These are phyloP conservation scores for Cornus florida DNA, from an alignment of 148 eudicot genomes.

Conservation along the genomic window DNA sequence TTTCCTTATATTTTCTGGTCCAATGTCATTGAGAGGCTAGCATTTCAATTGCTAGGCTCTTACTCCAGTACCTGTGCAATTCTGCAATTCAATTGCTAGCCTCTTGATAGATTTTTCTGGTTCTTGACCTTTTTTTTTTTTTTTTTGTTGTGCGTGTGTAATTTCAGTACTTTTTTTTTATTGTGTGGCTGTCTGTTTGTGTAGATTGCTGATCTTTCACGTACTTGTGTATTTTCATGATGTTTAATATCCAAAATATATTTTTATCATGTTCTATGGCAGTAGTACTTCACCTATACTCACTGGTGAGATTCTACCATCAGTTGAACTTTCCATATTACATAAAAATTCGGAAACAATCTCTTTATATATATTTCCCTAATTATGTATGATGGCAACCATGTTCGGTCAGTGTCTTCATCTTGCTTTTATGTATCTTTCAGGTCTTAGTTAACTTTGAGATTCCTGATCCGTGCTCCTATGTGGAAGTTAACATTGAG, in stretches of 20 bases:
- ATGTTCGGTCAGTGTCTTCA: neutral
- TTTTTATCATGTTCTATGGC: neutral
- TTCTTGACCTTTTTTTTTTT: too few relatives aligned
- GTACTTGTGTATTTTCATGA: neutral
- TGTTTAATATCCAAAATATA: neutral
- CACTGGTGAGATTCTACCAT: neutral
- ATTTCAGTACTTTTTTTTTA: neutral
- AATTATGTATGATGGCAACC: neutral
- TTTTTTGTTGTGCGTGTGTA: neutral
- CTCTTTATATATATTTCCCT: too few relatives aligned
- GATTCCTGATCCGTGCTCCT: constrained; percentile 88
- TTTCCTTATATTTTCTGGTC: too few relatives aligned
- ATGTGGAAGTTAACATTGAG: constrained; percentile 74
- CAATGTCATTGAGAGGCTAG: too few relatives aligned
- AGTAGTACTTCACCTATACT: neutral
- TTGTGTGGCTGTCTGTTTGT: neutral
- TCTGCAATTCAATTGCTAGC: neutral
- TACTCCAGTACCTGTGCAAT: neutral
- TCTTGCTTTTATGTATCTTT: constrained; percentile 15
- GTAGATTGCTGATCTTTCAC: neutral
- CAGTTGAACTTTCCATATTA: too few relatives aligned
- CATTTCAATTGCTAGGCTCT: too few relatives aligned
- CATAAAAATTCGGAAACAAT: neutral
- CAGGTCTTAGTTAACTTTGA: constrained; percentile 85
- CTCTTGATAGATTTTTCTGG: neutral